Evolutionary conservation across 2,329 filamentous ascomycete species (phyloP).

Genomic region (Neurospora sp.): DNA sequence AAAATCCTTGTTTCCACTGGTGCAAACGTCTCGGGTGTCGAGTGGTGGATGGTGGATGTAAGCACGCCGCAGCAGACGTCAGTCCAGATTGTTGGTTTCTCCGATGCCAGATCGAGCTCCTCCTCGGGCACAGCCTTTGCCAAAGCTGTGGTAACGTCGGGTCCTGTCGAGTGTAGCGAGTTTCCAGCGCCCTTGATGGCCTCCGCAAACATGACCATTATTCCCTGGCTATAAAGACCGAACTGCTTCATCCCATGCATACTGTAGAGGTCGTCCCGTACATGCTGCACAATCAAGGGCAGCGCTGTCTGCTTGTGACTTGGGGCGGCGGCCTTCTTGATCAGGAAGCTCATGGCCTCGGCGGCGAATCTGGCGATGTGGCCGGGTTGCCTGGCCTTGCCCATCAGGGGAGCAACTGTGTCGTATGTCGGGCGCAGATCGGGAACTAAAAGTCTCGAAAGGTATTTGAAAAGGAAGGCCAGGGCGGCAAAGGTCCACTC

Average conservation of each 20-base stretch:
- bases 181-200: slow-evolving; percentile 56
- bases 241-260: slow-evolving; percentile 46
- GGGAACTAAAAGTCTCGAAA: slow-evolving; percentile 76
- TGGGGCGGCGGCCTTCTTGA: slow-evolving; percentile 75
- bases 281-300: slow-evolving; percentile 59
- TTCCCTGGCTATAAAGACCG: slow-evolving; percentile 68
- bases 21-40: slow-evolving; percentile 62
- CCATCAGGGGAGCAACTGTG: slow-evolving; percentile 74
- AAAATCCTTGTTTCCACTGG: slow-evolving; percentile 56
- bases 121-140: slow-evolving; percentile 41
- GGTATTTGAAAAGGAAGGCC: slow-evolving; percentile 94
- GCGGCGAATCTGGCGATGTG: slow-evolving; percentile 90
- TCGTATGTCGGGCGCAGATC: slow-evolving; percentile 78
- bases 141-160: slow-evolving; percentile 42
- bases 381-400: slow-evolving; percentile 69
- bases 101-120: slow-evolving; percentile 28
- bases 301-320: slow-evolving; percentile 69
- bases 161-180: slow-evolving; percentile 49
- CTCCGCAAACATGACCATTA: slow-evolving; percentile 90
- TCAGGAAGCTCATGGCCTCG: slow-evolving; percentile 86
- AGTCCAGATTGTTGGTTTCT: slow-evolving; percentile 40
- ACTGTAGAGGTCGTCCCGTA: slow-evolving; percentile 56
- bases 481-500: slow-evolving; percentile 95
- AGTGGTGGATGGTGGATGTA: slow-evolving; percentile 75
- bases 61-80: slow-evolving; percentile 67